Base-by-base conservation (phyloP, 495 filamentous ascomycete species). In the Penicillium tannophilum region DNA sequence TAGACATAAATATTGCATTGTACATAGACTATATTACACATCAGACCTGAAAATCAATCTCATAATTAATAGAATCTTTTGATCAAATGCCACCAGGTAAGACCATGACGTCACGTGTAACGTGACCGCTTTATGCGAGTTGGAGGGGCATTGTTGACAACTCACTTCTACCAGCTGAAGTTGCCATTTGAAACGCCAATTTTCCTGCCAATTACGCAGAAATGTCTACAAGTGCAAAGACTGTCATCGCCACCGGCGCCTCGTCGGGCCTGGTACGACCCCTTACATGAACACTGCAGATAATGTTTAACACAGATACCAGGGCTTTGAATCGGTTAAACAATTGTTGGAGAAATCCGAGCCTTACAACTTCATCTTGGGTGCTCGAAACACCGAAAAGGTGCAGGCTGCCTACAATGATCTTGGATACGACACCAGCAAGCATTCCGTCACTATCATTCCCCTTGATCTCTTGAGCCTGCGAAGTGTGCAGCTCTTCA, bases 271-370 rank as follows among this genome's bases (percentile, higher is more conserved):
- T 71, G 58, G 68, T 71, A 62, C 56, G 52, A 55, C 11, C 35
- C 14, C 26, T 14, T n/a, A 26, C 45, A 0, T 47, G 6, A 11
- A 11, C 45, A 9, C 46, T 49, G 9, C 6, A 53, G 9, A 16
- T 17, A 23, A 8, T 11, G 23, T 30, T 6, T 10, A 43, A 8
- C 26, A 16, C 6, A 42, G 10, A 3, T 17, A 60, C 45, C 46
- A 72, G 69, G 69, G 69, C n/a, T 72, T 72, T 20, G 69, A 72
- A 61, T 54, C 55, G 9, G 51, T 72, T 12, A 69, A 72, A 23
- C 69, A 72, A 26, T 36, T 72, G 6, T 60, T 72, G n/a, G 58
- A 65, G 44, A 52, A 65, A 24, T 26, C 58, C 3, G 57, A 67
- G 47, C 39, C 69, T 2, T 68, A 72, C 43, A 63, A 57, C 30